Base-by-base conservation (phyloP, 768 basidiomycete genomes). In the Podaxis sp. region DNA sequence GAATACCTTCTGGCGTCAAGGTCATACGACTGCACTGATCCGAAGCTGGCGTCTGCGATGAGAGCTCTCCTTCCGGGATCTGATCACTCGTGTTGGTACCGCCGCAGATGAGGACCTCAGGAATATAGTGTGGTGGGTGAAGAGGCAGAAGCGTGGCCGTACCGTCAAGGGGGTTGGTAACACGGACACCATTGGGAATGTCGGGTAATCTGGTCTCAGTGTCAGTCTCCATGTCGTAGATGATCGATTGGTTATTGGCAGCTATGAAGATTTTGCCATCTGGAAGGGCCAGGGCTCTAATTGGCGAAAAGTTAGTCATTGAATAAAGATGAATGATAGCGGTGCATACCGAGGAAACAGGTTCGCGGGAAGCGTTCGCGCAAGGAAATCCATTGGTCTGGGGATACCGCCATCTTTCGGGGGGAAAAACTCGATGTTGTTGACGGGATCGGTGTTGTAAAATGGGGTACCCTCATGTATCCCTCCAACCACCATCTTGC, bases 361-460 rank as follows among this genome's bases (percentile, higher is more conserved):
- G 52, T 72, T 73, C 3, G 63, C 69, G 6, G 74, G 73, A 30
- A 75, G 63, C 64, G 63, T 72, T 22, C 71, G 65, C 33, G 68
- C 66, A 22, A 76, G 71, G 65, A 73, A 71, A 12, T 66, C 67
- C 5, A 69, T 69, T 13, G 68, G 73, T 17, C 68, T 69, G 26
- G 71, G 73, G 15, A 72, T 61, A 62, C 76, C 76, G 19, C 74
- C 72, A 59, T 78, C 77, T 58, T 80, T 80, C 4, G 75, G 69
- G 3, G 78, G 78, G 70, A 72, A 78, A 56, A 78, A 79, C 63
- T 79, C 78, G 55, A 76, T 72, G 54, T 66, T 71, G 57, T 73
- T 87, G 56, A 84, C 81, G 3, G 86, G 85, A 57, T 76, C 79
- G 30, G 82, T 85, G 68, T 89, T 87, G 70, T 87, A 87, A 80